phyloP scores from a whole-genome alignment of 2,329 filamentous ascomycete genomes.

The Apiospora phragmitis region DNA sequence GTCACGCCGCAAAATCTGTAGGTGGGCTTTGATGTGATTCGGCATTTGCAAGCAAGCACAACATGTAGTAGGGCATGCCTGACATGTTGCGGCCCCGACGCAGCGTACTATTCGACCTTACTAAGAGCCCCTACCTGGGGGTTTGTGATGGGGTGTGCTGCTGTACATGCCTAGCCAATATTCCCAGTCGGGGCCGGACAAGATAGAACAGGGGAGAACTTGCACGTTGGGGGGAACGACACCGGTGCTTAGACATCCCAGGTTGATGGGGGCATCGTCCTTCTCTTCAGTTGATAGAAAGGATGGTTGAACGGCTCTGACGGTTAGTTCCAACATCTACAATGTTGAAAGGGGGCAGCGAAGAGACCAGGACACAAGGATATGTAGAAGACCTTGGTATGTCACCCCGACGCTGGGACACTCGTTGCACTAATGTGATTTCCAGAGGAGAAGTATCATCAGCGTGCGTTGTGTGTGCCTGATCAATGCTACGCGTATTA shows the following conservation, averaged over 20 bases:
- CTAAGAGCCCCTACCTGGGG: neutral
- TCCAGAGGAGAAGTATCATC: neutral
- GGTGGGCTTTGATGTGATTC: neutral
- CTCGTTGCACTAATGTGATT: neutral
- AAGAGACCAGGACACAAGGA: neutral
- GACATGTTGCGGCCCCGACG: neutral
- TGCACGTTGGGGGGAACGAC: too few species aligned
- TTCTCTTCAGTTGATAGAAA: neutral
- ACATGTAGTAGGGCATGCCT: neutral
- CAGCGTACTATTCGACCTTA: neutral
- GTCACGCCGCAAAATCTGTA: neutral
- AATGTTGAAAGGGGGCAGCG: neutral
- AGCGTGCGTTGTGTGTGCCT: neutral
- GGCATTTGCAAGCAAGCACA: neutral
- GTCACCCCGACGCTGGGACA: neutral
- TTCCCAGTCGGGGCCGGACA: too few species aligned
- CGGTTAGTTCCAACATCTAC: neutral
- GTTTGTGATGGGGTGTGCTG: neutral
- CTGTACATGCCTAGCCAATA: neutral
- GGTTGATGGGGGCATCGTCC: neutral
- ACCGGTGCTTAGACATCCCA: too few species aligned
- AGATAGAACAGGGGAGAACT: too few species aligned
- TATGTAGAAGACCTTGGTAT: neutral
- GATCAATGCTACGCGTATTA: neutral
- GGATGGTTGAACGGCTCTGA: too few species aligned